A percentile compares a stretch with the other conserved stretches of the same genome.
phyloP scores from a whole-genome alignment of 2,329 filamentous ascomycete genomes.

The Coniochaeta prunicola region DNA sequence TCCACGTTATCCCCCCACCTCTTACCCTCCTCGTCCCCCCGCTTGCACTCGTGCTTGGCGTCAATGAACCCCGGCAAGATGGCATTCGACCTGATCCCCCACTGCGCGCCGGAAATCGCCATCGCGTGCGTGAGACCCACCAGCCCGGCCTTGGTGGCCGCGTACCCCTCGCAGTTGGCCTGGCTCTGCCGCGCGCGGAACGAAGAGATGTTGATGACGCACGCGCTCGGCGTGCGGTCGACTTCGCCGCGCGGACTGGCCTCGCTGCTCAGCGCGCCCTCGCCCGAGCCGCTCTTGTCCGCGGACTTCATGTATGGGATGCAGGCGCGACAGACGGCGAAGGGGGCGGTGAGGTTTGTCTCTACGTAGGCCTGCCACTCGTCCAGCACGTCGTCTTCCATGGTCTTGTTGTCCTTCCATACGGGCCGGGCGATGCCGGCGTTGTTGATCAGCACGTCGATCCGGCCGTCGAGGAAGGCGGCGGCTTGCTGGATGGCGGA shows the following conservation, averaged over 20 bases:
- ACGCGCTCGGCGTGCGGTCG: constrained; percentile 23
- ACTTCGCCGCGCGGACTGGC: background rate
- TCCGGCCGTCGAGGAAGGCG: constrained; percentile 25
- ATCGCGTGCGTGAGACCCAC: constrained; percentile 28
- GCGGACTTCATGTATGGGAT: constrained; percentile 35
- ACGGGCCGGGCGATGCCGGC: constrained; percentile 25
- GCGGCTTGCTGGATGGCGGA: constrained; percentile 25
- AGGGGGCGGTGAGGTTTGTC: constrained; percentile 37
- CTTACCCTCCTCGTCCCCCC: constrained; percentile 31
- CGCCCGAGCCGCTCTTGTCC: constrained; percentile 7
- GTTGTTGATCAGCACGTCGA: constrained; percentile 31
- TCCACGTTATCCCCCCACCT: constrained; percentile 24
- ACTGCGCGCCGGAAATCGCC: constrained; percentile 23
- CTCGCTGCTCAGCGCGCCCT: constrained; percentile 4
- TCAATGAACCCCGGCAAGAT: constrained; percentile 38
- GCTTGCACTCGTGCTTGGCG: constrained; percentile 35
- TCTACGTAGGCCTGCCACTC: constrained; percentile 38
- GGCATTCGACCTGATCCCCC: constrained; percentile 28
- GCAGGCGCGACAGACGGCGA: constrained; percentile 36
- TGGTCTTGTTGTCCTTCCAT: constrained; percentile 34
- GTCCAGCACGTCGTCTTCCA: constrained; percentile 34
- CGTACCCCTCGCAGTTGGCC: constrained; percentile 41
- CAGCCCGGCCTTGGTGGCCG: constrained; percentile 28
- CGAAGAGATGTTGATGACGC: constrained; percentile 36
- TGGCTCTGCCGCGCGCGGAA: constrained; percentile 38